A percentile compares a stretch with the other conserved stretches of the same genome.
phyloP scores from a whole-genome alignment of 2,329 filamentous ascomycete species.

The Tolypocladium tropicale region DNA sequence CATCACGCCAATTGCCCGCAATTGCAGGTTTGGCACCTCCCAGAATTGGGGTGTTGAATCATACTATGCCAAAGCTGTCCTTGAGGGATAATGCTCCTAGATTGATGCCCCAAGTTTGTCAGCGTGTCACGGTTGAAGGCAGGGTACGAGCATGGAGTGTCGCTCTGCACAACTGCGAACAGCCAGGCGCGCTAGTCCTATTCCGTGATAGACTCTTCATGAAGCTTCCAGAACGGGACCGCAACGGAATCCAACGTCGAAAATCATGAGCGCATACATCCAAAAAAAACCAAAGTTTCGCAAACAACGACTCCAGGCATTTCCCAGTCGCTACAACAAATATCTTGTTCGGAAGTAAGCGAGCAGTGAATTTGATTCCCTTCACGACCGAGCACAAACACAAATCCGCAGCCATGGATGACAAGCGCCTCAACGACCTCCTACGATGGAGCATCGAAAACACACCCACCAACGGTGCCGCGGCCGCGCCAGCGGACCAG shows the following conservation, averaged over 20 bases:
- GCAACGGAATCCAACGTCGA: conserved; percentile 5
- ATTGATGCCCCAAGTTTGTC: no score
- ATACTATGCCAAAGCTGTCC: neutral
- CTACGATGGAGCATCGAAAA: conserved; percentile 65
- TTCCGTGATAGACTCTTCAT: conserved; percentile 15
- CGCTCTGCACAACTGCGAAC: neutral
- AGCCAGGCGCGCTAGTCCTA: neutral
- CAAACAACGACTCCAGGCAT: neutral
- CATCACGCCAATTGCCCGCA: neutral
- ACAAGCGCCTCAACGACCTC: conserved; percentile 60
- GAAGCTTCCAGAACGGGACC: conserved; percentile 32
- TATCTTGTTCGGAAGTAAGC: neutral
- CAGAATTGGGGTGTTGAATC: neutral
- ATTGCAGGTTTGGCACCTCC: no score
- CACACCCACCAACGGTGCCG: conserved; percentile 21
- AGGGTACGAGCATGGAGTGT: neutral
- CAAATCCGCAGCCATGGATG: conserved; percentile 23
- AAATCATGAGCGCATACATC: neutral
- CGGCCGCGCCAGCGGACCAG: conserved; percentile 18
- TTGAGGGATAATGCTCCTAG: no score
- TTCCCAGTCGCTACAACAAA: neutral
- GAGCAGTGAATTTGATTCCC: neutral
- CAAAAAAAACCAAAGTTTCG: neutral
- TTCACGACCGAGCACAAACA: neutral
- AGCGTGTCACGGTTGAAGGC: no score